Percentiles rank a stretch among this genome's conserved stretches.
These are phyloP conservation scores for Acanthamoeba royreba DNA, from an alignment of 208 protist genomes.

Conservation along the genomic window DNA sequence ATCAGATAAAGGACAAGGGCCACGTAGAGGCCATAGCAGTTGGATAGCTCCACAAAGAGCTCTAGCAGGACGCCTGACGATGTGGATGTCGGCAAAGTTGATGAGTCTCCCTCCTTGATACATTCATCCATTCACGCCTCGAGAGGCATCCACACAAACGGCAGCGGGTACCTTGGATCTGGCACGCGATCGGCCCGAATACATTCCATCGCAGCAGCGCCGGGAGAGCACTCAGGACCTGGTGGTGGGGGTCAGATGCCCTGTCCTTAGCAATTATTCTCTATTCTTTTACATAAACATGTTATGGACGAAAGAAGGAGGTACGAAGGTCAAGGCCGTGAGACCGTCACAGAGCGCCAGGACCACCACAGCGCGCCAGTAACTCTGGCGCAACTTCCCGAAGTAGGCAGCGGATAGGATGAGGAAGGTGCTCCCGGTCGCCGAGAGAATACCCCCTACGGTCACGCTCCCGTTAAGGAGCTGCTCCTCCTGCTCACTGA, in stretches of 20 bases:
- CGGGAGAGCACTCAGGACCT: background rate
- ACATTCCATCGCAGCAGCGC: background rate
- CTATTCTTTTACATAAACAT: background rate
- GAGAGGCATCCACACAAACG: background rate
- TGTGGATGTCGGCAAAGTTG: no score
- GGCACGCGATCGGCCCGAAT: background rate
- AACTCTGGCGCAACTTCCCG: background rate
- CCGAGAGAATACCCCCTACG: background rate
- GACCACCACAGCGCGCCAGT: background rate
- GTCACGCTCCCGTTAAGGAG: background rate
- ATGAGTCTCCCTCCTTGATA: no score
- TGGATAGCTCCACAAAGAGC: background rate
- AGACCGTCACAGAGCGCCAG: background rate
- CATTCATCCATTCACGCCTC: no score
- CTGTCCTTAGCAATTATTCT: background rate
- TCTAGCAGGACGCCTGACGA: background rate
- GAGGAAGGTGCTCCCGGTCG: background rate
- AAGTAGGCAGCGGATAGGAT: background rate
- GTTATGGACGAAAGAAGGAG: background rate
- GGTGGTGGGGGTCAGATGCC: background rate
- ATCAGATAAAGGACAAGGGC: background rate
- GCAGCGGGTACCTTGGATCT: background rate
- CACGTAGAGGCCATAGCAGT: background rate
- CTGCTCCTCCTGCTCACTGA: no score
- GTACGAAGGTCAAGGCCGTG: background rate